Conservation (phyloP, 306 rosid genomes). For the Dalbergia oliveri region DNA sequence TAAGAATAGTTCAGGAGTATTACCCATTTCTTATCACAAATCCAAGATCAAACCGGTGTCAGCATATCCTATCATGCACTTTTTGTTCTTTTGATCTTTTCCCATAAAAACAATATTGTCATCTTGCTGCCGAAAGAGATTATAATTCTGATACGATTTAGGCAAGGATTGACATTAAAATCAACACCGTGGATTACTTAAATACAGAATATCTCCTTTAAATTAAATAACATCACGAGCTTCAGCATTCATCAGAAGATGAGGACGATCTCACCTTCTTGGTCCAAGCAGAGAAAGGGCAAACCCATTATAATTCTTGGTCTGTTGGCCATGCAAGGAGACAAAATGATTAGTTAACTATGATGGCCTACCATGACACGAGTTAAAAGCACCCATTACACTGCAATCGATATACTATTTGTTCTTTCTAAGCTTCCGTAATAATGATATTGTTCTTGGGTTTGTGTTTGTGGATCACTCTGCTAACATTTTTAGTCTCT, state of each 20-base stretch:
- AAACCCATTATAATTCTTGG: conserved; percentile 1
- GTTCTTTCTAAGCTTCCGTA: neutral
- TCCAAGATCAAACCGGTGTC: neutral
- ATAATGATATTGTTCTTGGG: too few species aligned
- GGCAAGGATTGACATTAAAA: neutral
- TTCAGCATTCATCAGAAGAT: neutral
- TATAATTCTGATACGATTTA: neutral
- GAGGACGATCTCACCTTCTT: neutral
- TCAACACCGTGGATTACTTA: neutral
- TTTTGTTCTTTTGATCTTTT: neutral
- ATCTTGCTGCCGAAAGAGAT: neutral
- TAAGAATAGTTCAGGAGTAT: neutral
- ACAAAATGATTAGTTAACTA: conserved; percentile 19
- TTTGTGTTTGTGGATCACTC: too few species aligned
- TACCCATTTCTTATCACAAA: neutral
- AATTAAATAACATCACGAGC: neutral
- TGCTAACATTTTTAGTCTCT: neutral
- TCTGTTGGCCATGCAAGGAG: neutral
- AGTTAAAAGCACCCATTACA: neutral
- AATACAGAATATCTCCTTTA: neutral
- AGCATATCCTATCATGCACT: neutral
- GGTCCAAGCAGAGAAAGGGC: conserved; percentile 1
- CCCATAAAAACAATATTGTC: neutral
- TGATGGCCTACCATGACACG: neutral
- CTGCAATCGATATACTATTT: too few species aligned